These are phyloP conservation scores for Poa annua DNA, from an alignment of 176 grass and related monocot genomes.

Conservation along the genomic window DNA sequence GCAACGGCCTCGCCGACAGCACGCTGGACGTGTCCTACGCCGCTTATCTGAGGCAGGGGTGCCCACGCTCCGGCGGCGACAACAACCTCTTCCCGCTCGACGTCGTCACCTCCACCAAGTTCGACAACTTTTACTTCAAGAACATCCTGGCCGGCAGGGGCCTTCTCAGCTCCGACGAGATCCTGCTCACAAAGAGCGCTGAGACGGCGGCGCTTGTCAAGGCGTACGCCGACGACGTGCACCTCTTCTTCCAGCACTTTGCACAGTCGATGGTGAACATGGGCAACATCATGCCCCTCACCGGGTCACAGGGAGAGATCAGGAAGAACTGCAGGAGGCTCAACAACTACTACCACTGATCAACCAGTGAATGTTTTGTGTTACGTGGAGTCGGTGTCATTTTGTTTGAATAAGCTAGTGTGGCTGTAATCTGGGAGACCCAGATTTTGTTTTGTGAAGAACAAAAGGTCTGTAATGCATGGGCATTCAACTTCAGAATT, in stretches of 20 bases:
- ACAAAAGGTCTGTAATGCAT: neutral
- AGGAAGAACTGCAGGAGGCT: slow-evolving; percentile 92
- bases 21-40: too few relatives aligned
- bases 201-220: slow-evolving; percentile 68
- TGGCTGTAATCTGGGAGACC: slow-evolving; percentile 21
- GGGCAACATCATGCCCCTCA: slow-evolving; percentile 80
- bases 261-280: slow-evolving; percentile 90
- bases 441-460: slow-evolving; percentile 6
- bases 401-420: slow-evolving; percentile 46
- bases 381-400: slow-evolving; percentile 26
- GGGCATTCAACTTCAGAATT: neutral
- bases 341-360: slow-evolving; percentile 52
- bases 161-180: slow-evolving; percentile 82
- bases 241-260: slow-evolving; percentile 84
- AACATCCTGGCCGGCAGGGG: slow-evolving; percentile 70
- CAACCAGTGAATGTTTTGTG: neutral
- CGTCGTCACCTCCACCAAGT: slow-evolving; percentile 54
- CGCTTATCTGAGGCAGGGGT: slow-evolving; percentile 59
- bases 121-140: slow-evolving; percentile 91
- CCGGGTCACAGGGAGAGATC: slow-evolving; percentile 65
- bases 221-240: slow-evolving; percentile 61
- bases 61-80: slow-evolving; percentile 75
- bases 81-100: slow-evolving; percentile 90
- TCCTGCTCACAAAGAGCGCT: slow-evolving; percentile 69
- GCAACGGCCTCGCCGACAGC: too few relatives aligned